Base-by-base conservation (phyloP, 257 asterid genomes). In the Misopates orontium region DNA sequence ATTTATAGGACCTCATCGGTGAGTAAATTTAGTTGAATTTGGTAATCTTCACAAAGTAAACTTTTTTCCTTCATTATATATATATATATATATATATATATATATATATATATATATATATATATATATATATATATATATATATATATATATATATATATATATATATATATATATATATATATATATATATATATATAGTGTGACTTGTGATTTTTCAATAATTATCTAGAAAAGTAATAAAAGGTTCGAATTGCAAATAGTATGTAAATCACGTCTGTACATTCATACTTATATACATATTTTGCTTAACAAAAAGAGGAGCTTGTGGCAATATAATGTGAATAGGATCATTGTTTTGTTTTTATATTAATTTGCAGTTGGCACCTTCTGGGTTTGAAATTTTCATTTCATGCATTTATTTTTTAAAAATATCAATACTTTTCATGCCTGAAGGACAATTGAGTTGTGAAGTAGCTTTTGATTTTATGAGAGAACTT, bases 41-140 rank as follows among this genome's bases (percentile, higher is more conserved):
- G 77, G 72, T 73, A 66, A 67, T 62, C 41, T 67, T 64, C 66
- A 18, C 68, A 60, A 71, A 73, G 76, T 71, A 66, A 15, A 42
- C 56, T 60, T 73, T 66, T 68, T 70, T 54, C 53, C 39, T n/a
- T n/a, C n/a, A n/a, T n/a, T n/a, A n/a, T n/a, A n/a, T n/a, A n/a
- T n/a, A n/a, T n/a, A n/a, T n/a, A 45, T 36, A n/a, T n/a, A n/a
- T 49, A 31, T 31, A 17, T 49, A 6, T 49, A 1, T 67, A 31
- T 64, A 13, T 15, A 0, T 24, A 6, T 9, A 22, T n/a, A n/a
- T n/a, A n/a, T n/a, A n/a, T n/a, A n/a, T n/a, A n/a, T n/a, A n/a
- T n/a, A n/a, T n/a, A n/a, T n/a, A n/a, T n/a, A n/a, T n/a, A n/a
- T n/a, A n/a, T n/a, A n/a, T n/a, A n/a, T n/a, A n/a, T n/a, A n/a